Base-by-base conservation (phyloP, 495 filamentous ascomycete genomes). In the Penicillium lagena region DNA sequence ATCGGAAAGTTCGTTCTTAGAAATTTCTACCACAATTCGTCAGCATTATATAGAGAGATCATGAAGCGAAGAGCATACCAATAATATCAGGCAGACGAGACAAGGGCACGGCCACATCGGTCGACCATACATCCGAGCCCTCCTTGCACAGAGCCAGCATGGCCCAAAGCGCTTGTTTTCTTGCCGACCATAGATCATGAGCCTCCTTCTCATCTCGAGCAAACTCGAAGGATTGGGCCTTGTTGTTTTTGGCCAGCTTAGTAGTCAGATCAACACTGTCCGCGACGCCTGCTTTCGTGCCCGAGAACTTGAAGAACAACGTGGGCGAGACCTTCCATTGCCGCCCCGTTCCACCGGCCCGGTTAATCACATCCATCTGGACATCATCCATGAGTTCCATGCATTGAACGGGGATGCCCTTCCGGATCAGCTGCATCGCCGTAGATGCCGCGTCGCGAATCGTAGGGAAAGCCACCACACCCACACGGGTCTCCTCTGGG, bases 321-420 rank as follows among this genome's bases (percentile, higher is more conserved):
- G 91, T 96, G 5, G 91, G 90, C 12, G 79, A 79, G 47, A 85
- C 82, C 47, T 76, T 79, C 87, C 90, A 95, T 8, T 57, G 60
- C 40, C 82, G 80, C 7, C 73, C 70, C 0, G 90, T 95, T 40
- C 72, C 77, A 46, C 89, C 87, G 6, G 83, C 81, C 35, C 73
- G 59, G 66, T 97, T 97, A 67, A 97, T 90, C 49, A 88, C 89
- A 46, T 77, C 76, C 91, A 97, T 97, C 67, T 95, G 89, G 28
- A 90, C 85, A 55, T 96, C 90, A 63, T 97, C 91, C 34, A 96
- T 68, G 35, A 97, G 81, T 63, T 97, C 91, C 62, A 97, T 82
- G 8, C 89, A 89, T 13, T 89, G 88, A 13, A 97, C 82, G 0
- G 85, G 85, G 14, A 96, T 75, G 42, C 89, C 90, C 33, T 83